Evolutionary conservation across 2,329 filamentous ascomycete species (phyloP).

Genomic region (Claviceps quebecensis): DNA sequence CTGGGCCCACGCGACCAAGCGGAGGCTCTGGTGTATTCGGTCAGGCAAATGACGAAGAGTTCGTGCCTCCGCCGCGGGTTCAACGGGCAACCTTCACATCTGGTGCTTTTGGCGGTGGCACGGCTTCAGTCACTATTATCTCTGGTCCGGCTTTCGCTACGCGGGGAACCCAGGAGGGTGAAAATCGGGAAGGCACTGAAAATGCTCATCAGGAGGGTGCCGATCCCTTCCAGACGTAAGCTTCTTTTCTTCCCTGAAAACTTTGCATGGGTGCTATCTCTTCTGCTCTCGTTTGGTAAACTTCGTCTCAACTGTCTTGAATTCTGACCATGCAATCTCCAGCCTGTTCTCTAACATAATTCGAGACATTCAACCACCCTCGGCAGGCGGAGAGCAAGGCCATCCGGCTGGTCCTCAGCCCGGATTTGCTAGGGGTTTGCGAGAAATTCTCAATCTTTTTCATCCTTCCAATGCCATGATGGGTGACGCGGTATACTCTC

Average conservation of each 20-base stretch:
- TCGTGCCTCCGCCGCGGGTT: slow-evolving; percentile 12
- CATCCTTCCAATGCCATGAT: slow-evolving; percentile 37
- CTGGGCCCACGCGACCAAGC: neutral
- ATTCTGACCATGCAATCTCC: slow-evolving; percentile 5
- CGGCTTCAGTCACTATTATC: slow-evolving; percentile 35
- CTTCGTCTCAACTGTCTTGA: neutral
- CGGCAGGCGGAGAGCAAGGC: slow-evolving; percentile 10
- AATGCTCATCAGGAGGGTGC: neutral
- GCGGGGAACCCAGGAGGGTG: neutral
- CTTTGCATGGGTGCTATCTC: neutral
- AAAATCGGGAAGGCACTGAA: neutral
- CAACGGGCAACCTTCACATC: slow-evolving; percentile 25
- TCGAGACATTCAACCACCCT: slow-evolving; percentile 23
- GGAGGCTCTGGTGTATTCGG: neutral
- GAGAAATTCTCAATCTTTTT: slow-evolving; percentile 40
- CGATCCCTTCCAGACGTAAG: slow-evolving; percentile 37
- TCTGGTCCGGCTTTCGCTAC: slow-evolving; percentile 19
- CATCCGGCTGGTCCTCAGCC: slow-evolving; percentile 8
- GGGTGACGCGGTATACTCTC: slow-evolving; percentile 78
- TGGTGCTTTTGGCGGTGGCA: slow-evolving; percentile 24
- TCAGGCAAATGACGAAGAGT: neutral
- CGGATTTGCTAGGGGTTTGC: slow-evolving; percentile 24
- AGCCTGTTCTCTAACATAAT: slow-evolving; percentile 36
- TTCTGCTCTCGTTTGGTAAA: neutral
- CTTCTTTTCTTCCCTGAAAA: slow-evolving; percentile 1